Evolutionary conservation across 2,329 filamentous ascomycete genomes (phyloP), one percentile per base, ranked within the genome.

Genomic region (Taxawa tesnikishii): DNA sequence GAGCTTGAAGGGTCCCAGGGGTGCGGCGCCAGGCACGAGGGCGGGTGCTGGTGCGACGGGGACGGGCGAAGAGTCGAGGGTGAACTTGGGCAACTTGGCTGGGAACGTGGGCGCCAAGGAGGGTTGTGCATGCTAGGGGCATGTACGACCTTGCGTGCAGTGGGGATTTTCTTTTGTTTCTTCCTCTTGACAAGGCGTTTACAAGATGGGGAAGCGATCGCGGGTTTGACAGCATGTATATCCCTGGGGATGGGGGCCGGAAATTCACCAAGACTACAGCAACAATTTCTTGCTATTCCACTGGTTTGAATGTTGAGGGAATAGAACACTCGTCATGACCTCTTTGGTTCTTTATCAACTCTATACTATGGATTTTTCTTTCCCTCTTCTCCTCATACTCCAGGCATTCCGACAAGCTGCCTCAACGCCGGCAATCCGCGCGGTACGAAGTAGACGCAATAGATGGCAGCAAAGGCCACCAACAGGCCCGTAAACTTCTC

Each of bases 41-140:
- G 75, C 29, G 67, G 36, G 68, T 26, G 42, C 65, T 28, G 54
- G 59, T 43, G 62, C 69, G 34, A 65, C 70, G 42, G 71, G 49
- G 70, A 73, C 56, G 57, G 75, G 50, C 62, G 73, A 87, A 59
- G 67, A 81, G 40, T 67, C 68, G 48, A 73, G 85, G 45, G 85
- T 96, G 41, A 93, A 90, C 56, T 63, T 94, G 47, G 79, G 75
- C 30, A 80, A 79, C 31, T 72, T 78, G 29, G 69, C 74, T 47
- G 51, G 44, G 23, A 76, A 83, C 41, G 71, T 72, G 43, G 76
- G 74, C n/a, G 73, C 80, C 29, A 93, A 93, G 65, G 85, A 94
- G 51, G 79, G 82, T 27, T 96, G 88, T 58, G 87, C 85, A 50
- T 96, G 88, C 62, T 96, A n/a, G n/a, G n/a, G n/a, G n/a, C n/a